Base-by-base conservation (phyloP, 768 basidiomycete genomes). In the Candolleomyces aberdarensis region DNA sequence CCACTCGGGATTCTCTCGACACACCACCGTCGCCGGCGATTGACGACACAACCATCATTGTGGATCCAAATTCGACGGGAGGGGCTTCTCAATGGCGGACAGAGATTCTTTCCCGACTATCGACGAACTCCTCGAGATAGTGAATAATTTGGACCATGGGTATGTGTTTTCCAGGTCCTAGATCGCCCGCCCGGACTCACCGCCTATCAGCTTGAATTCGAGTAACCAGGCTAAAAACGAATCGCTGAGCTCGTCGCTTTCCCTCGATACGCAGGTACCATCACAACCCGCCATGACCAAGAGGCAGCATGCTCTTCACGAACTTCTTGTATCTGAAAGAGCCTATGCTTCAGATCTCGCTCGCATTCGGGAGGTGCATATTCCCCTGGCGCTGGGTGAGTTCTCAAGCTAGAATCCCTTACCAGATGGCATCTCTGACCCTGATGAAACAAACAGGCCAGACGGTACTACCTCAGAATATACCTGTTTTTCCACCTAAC, bases 271-370 rank as follows among this genome's bases (percentile, higher is more conserved):
- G 32, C 50, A 57, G 61, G 66, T 32, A 65, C 69, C 19, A 63
- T 62, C 31, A 60, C 66, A 22, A 67, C 20, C 70, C 19, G 67
- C 73, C 20, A 77, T 85, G 67, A 81, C 87, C 26, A 93, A 93
- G 74, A 83, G 92, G 41, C 80, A 85, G 22, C 88, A 94, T 70
- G 91, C 91, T 11, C 76, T 94, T 20, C 82, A 85, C 55, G 92
- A 94, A 64, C 74, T 94, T 29, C 80, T 94, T 49, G 84, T 87
- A 10, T 90, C 89, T 22, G 92, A 94, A 68, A 79, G 89, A 29
- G 88, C 89, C 1, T 93, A 93, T 72, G 87, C 92, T 11, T 86
- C 85, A n/a, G 92, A 94, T 77, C 78, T 94, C 29, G 87, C 87
- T 15, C 77, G 93, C 57, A 85, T 94, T 63, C 80, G 87, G 57